Evolutionary conservation across 73 alveolate genomes (phyloP).

Genomic region (Tetrahymena malaccensis): DNA sequence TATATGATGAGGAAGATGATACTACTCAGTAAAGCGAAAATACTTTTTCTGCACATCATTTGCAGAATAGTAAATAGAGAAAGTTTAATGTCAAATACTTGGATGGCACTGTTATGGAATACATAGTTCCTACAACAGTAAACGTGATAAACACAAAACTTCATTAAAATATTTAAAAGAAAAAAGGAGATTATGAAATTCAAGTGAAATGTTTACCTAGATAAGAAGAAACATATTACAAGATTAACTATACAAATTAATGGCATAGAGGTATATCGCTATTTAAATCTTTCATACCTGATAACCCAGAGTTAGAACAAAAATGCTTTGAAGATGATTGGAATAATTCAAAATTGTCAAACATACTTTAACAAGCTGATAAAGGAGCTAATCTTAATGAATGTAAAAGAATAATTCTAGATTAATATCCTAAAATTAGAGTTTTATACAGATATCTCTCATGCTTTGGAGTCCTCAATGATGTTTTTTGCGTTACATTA

Average conservation of each 20-base stretch:
- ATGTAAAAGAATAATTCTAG: neutral
- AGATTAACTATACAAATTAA: neutral
- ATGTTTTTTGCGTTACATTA: slow-evolving; percentile 14
- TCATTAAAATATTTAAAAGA: neutral
- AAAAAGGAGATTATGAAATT: neutral
- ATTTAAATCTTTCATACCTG: neutral
- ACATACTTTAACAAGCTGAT: neutral
- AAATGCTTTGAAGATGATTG: neutral
- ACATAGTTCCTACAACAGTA: neutral
- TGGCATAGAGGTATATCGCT: neutral
- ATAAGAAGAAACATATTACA: neutral
- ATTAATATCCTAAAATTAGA: neutral
- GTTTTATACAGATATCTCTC: neutral
- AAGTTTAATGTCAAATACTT: neutral
- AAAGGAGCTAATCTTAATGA: neutral
- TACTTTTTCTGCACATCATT: neutral
- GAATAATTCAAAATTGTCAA: neutral
- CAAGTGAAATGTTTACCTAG: neutral
- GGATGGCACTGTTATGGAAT: neutral
- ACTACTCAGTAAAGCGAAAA: neutral
- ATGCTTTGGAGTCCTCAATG: neutral
- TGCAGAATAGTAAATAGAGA: neutral
- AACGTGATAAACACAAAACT: neutral
- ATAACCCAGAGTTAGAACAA: neutral
- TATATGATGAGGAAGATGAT: neutral